Conservation (phyloP, 2,329 filamentous ascomycete genomes). For the Colletotrichum tamarilloi region DNA sequence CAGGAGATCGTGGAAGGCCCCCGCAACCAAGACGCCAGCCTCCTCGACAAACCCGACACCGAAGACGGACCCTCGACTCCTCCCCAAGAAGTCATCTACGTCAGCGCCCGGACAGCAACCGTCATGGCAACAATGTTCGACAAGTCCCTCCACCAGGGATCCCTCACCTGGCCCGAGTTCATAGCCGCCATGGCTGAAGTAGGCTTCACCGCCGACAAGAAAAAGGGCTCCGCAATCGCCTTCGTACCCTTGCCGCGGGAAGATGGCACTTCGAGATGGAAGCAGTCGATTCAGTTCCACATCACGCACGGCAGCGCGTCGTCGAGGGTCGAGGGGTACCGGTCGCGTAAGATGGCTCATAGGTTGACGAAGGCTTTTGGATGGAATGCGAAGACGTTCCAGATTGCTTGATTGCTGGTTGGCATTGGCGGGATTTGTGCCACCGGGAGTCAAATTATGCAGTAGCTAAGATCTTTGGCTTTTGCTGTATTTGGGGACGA, state of each 20-base stretch:
- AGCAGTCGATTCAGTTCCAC: constrained; percentile 44
- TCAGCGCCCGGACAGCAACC: constrained; percentile 48
- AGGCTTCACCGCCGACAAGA: constrained; percentile 53
- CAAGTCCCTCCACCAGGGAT: constrained; percentile 43
- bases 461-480: not conserved
- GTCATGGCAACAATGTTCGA: constrained; percentile 52
- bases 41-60: not conserved
- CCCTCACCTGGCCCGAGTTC: constrained; percentile 51
- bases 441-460: not conserved
- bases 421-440: not conserved
- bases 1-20: not conserved
- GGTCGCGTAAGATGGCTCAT: constrained; percentile 41
- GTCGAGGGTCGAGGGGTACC: constrained; percentile 49
- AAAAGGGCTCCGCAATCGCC: constrained; percentile 55
- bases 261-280: constrained; percentile 37
- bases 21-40: not conserved
- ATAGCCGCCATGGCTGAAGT: constrained; percentile 54
- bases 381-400: constrained; percentile 49
- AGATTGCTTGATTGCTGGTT: not conserved
- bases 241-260: constrained; percentile 45
- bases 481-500: not conserved
- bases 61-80: not conserved
- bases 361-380: constrained; percentile 49
- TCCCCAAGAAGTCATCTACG: constrained; percentile 43
- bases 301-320: constrained; percentile 51